A percentile compares a stretch with the other conserved stretches of the same genome.
phyloP scores from a whole-genome alignment of 108 stramenopile species.

The Pinguiococcus pyrenoidosus region DNA sequence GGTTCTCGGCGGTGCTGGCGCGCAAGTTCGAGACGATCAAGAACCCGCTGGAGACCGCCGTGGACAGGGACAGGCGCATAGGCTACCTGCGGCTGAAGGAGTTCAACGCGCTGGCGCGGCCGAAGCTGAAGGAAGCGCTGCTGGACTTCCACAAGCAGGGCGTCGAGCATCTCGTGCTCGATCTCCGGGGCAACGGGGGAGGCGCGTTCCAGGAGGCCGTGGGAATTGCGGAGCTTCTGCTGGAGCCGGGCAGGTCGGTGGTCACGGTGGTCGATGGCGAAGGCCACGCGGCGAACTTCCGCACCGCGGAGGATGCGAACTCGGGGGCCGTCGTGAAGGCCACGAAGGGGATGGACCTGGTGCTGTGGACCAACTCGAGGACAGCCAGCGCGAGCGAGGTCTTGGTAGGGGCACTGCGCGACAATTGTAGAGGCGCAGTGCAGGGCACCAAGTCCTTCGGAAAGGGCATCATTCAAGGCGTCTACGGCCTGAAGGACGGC shows the following conservation, averaged over 20 bases:
- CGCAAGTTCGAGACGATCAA: constrained; percentile 46
- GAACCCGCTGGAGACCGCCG: constrained; percentile 49
- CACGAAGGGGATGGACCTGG: neutral
- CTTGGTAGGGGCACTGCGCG: constrained; percentile 58
- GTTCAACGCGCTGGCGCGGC: constrained; percentile 57
- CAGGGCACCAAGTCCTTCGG: constrained; percentile 68
- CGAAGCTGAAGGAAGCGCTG: constrained; percentile 44
- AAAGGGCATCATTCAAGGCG: constrained; percentile 77
- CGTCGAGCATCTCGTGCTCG: constrained; percentile 55
- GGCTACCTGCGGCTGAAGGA: constrained; percentile 61
- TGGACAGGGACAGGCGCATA: too few relatives aligned
- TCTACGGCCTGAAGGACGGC: constrained; percentile 70
- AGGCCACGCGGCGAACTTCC: neutral
- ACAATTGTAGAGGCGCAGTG: constrained; percentile 65
- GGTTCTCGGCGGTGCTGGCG: constrained; percentile 44
- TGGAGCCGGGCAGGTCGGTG: neutral
- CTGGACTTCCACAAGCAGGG: constrained; percentile 40
- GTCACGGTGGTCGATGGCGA: neutral
- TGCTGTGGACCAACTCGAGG: neutral
- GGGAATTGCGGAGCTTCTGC: constrained; percentile 53
- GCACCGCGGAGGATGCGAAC: neutral
- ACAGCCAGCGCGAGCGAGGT: constrained; percentile 76
- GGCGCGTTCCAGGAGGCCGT: constrained; percentile 75
- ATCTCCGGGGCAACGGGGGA: constrained; percentile 63
- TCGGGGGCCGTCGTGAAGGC: neutral